A percentile compares a stretch with the other conserved stretches of the same genome.
phyloP scores from a whole-genome alignment of 768 basidiomycete genomes.

The Suillus clintonianus region DNA sequence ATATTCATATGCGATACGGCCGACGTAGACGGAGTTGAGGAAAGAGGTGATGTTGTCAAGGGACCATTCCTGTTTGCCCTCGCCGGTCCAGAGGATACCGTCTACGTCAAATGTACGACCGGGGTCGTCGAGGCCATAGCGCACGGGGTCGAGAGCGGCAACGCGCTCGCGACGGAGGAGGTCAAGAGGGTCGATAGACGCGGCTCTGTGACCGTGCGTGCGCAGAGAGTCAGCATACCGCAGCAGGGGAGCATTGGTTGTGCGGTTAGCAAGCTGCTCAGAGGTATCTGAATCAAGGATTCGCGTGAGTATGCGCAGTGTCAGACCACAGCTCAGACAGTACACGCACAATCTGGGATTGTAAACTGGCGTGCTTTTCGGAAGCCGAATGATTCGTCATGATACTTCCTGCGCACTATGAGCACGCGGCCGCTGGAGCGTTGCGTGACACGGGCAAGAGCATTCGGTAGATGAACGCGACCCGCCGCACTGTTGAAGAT shows the following conservation, averaged over 20 bases:
- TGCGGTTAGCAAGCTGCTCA: constrained; percentile 67
- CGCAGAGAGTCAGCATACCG: constrained; percentile 90
- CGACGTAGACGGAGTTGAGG: constrained; percentile 76
- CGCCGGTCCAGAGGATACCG: constrained; percentile 76
- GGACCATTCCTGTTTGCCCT: constrained; percentile 54
- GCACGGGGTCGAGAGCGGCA: constrained; percentile 70
- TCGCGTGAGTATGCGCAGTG: neutral
- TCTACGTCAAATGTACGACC: constrained; percentile 64
- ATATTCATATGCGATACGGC: constrained; percentile 87
- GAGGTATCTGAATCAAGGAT: constrained; percentile 50
- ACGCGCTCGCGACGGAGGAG: constrained; percentile 82
- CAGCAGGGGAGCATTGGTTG: constrained; percentile 72
- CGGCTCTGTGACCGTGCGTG: constrained; percentile 83
- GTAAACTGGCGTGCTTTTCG: constrained; percentile 61
- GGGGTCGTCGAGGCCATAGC: constrained; percentile 71
- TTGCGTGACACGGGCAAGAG: neutral
- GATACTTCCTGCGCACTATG: constrained; percentile 47
- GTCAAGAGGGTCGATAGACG: constrained; percentile 85
- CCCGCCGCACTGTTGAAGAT: neutral
- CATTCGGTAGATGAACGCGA: neutral
- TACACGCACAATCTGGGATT: constrained; percentile 70
- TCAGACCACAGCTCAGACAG: neutral
- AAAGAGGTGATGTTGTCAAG: constrained; percentile 71
- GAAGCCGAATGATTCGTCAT: constrained; percentile 82
- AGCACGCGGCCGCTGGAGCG: constrained; percentile 16